Evolutionary conservation across 2,329 filamentous ascomycete species (phyloP).

Genomic region (Madurella fahalii): DNA sequence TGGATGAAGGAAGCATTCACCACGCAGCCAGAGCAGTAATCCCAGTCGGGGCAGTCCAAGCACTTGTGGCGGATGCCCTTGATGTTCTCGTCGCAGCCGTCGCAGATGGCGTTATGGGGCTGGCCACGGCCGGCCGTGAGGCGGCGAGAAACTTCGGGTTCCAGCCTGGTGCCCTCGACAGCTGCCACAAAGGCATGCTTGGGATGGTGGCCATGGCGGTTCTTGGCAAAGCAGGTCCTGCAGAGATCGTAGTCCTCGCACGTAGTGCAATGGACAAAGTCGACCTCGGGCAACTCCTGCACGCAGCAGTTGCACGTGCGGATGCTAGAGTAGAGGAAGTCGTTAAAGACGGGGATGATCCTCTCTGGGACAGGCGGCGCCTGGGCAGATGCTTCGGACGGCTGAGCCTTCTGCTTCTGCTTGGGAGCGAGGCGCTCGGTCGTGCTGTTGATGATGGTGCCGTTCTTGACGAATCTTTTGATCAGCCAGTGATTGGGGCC

Average conservation of each 20-base stretch:
- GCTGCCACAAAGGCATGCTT: slow-evolving; percentile 74
- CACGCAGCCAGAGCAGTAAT: slow-evolving; percentile 80
- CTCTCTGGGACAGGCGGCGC: slow-evolving; percentile 15
- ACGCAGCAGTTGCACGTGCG: slow-evolving; percentile 69
- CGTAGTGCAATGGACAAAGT: slow-evolving; percentile 78
- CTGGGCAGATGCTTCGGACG: slow-evolving; percentile 12
- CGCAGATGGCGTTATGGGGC: slow-evolving; percentile 84
- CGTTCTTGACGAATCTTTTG: slow-evolving; percentile 77
- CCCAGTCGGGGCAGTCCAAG: slow-evolving; percentile 94
- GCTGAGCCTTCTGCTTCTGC: slow-evolving; percentile 31
- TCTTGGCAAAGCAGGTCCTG: slow-evolving; percentile 69
- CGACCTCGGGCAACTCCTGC: slow-evolving; percentile 66
- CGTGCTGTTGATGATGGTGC: slow-evolving; percentile 75
- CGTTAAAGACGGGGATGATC: slow-evolving; percentile 25
- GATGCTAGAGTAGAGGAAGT: slow-evolving; percentile 33
- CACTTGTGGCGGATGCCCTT: slow-evolving; percentile 93
- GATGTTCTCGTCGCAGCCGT: slow-evolving; percentile 88
- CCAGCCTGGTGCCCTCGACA: slow-evolving; percentile 58
- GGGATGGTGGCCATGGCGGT: slow-evolving; percentile 86
- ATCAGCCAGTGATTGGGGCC: slow-evolving; percentile 87
- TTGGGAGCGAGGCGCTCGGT: slow-evolving; percentile 76
- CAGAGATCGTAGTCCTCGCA: slow-evolving; percentile 95
- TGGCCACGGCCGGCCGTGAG: slow-evolving; percentile 76
- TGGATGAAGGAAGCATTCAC: slow-evolving; percentile 65
- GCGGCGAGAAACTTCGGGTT: slow-evolving; percentile 58